phyloP scores from a whole-genome alignment of 192 early-diverging fungal genomes.

The Phlyctochytrium arcticum region DNA sequence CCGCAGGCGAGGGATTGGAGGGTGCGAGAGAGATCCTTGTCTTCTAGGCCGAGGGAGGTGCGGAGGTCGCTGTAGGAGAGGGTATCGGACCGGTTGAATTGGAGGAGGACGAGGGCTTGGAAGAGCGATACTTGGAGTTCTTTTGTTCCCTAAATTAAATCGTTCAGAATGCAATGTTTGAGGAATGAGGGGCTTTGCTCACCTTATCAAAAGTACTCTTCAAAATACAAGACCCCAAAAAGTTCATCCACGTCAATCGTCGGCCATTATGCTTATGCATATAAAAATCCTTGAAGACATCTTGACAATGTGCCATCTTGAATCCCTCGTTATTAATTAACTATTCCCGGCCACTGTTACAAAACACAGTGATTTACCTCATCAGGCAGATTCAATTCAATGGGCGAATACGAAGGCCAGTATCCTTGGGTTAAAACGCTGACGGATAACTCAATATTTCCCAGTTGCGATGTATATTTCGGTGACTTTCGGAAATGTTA shows the following conservation, averaged over 20 bases:
- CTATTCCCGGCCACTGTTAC: too few relatives aligned
- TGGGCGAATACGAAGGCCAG: constrained; percentile 89
- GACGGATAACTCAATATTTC: constrained; percentile 61
- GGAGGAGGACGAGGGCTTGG: constrained; percentile 44
- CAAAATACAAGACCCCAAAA: constrained; percentile 72
- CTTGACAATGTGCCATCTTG: constrained; percentile 53
- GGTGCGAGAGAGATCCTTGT: constrained; percentile 72
- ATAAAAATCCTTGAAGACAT: constrained; percentile 77
- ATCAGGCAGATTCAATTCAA: constrained; percentile 64
- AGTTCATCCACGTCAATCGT: constrained; percentile 82
- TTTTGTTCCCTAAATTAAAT: constrained; percentile 51
- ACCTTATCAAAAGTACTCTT: constrained; percentile 60
- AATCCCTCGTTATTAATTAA: too few relatives aligned
- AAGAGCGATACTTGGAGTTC: constrained; percentile 44
- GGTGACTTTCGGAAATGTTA: too few relatives aligned
- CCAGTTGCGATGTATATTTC: constrained; percentile 22
- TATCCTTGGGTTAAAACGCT: constrained; percentile 81
- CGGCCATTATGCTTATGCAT: constrained; percentile 71
- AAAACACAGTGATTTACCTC: too few relatives aligned
- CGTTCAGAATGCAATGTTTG: background rate
- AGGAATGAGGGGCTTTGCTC: background rate
- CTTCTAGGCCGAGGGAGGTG: constrained; percentile 65
- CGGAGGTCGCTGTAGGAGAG: constrained; percentile 66
- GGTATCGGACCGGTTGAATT: constrained; percentile 58
- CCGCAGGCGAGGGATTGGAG: constrained; percentile 86